Conservation (phyloP, 163 green algal genomes). For the Chlamydomonas reinhardtii region DNA sequence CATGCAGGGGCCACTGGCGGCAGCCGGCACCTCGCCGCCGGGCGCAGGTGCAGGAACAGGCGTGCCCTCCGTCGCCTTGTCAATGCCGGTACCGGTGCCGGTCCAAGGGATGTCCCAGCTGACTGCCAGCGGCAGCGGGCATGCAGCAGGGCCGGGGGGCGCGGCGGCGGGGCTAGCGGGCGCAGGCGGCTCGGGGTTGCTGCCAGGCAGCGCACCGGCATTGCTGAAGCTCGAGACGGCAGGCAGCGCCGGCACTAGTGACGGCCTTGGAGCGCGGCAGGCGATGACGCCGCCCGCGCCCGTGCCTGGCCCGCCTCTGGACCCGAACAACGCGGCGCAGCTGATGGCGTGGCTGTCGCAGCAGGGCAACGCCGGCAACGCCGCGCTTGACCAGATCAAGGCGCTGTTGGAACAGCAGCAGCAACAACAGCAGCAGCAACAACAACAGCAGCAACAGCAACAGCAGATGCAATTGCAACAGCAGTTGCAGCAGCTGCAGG, state of each 20-base stretch:
- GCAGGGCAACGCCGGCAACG: neutral
- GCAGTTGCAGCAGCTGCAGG: neutral
- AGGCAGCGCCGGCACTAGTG: no score
- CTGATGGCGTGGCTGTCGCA: constrained; percentile 17
- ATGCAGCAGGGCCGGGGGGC: no score
- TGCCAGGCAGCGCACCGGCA: neutral
- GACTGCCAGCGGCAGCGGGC: no score
- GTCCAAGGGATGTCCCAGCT: no score
- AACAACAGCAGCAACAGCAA: neutral
- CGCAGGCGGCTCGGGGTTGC: no score
- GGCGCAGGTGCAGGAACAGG: no score
- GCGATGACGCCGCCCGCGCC: no score
- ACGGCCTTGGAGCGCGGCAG: no score
- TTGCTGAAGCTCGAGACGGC: neutral
- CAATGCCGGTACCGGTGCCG: neutral
- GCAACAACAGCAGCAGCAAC: constrained; percentile 2
- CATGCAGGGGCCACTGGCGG: neutral
- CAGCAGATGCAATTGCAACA: neutral
- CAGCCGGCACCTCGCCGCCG: neutral
- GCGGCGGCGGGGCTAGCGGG: no score
- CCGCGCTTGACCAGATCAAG: neutral
- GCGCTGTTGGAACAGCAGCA: neutral
- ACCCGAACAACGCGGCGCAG: constrained; percentile 20
- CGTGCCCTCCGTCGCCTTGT: neutral
- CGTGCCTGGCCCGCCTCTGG: neutral